A percentile compares a stretch with the other conserved stretches of the same genome.
Conservation (phyloP, 257 asterid species). For the Solanum ossicruentum region DNA sequence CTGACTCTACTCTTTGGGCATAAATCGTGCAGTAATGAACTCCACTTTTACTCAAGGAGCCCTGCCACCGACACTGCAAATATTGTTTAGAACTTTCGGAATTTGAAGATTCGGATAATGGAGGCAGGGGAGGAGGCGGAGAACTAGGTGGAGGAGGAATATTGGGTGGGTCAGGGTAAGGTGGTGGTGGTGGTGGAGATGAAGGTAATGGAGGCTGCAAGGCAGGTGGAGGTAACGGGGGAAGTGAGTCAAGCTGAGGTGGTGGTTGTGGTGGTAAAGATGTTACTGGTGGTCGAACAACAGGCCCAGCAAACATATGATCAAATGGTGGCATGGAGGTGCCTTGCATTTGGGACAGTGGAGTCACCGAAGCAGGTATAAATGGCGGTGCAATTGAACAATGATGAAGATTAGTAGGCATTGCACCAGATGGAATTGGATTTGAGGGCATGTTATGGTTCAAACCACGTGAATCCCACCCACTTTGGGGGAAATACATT, state of each 20-base stretch:
- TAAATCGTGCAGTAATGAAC: constrained; percentile 58
- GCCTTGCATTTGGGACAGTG: constrained; percentile 47
- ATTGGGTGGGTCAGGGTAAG: constrained; percentile 48
- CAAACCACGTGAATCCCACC: constrained; percentile 66
- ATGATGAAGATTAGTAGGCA: constrained; percentile 32
- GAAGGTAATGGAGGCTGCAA: constrained; percentile 26
- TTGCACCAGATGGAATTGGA: constrained; percentile 28
- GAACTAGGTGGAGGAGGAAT: constrained; percentile 58
- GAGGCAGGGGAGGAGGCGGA: constrained; percentile 46
- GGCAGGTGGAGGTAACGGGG: constrained; percentile 30
- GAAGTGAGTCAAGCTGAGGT: constrained; percentile 3
- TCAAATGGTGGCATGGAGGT: constrained; percentile 47
- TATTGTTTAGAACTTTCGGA: constrained; percentile 17
- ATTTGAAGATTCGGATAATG: constrained; percentile 32
- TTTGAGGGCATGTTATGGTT: constrained; percentile 35
- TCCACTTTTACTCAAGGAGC: constrained; percentile 84
- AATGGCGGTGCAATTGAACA: constrained; percentile 58
- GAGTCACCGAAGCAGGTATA: constrained; percentile 75
- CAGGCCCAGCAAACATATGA: constrained; percentile 47
- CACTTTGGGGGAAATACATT: constrained; percentile 48
- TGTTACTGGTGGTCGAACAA: constrained; percentile 48
- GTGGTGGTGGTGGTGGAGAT: constrained; percentile 52
- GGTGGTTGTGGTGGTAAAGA: constrained; percentile 16
- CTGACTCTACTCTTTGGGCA: constrained; percentile 80
- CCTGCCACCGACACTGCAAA: constrained; percentile 57